Percentiles rank a stretch among this genome's conserved stretches.
Evolutionary conservation across 2,329 filamentous ascomycete genomes (phyloP).

Genomic region (Hypoxylon sp.): DNA sequence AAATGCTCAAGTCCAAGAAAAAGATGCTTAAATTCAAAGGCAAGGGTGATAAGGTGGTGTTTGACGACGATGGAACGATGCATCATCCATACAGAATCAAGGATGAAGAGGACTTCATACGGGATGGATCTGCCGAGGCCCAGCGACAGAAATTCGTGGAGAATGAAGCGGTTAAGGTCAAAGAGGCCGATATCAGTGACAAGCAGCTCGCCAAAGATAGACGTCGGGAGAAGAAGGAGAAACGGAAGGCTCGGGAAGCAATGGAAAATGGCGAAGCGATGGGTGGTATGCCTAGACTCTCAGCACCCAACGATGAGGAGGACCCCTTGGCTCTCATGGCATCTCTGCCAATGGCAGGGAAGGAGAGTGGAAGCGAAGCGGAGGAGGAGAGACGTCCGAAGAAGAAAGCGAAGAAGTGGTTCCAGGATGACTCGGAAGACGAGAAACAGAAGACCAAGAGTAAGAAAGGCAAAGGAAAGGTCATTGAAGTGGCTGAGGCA

Average conservation of each 20-base stretch:
- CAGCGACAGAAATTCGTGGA: conserved; percentile 85
- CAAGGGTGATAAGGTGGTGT: conserved; percentile 86
- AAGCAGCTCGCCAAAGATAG: conserved; percentile 85
- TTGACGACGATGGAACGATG: conserved; percentile 90
- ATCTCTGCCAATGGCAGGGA: conserved; percentile 68
- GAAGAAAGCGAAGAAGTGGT: conserved; percentile 85
- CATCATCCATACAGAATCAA: conserved; percentile 91
- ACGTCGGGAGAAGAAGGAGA: conserved; percentile 81
- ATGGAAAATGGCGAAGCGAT: conserved; percentile 61
- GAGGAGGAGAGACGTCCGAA: conserved; percentile 62
- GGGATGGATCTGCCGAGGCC: conserved; percentile 80
- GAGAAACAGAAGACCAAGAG: conserved; percentile 61
- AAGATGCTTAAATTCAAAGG: conserved; percentile 92
- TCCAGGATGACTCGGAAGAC: conserved; percentile 75
- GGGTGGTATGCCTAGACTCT: conserved; percentile 56
- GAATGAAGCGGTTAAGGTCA: conserved; percentile 79
- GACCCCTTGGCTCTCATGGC: conserved; percentile 72
- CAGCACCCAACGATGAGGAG: conserved; percentile 61
- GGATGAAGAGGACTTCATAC: conserved; percentile 84
- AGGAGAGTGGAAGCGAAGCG: conserved; percentile 51
- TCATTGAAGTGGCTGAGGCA: conserved; percentile 75
- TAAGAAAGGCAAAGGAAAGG: conserved; percentile 66
- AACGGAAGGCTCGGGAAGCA: conserved; percentile 76
- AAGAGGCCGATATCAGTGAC: conserved; percentile 83
- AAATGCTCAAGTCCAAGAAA: conserved; percentile 95